Conservation (phyloP, 495 filamentous ascomycete species). For the Podospora tetraspora region DNA sequence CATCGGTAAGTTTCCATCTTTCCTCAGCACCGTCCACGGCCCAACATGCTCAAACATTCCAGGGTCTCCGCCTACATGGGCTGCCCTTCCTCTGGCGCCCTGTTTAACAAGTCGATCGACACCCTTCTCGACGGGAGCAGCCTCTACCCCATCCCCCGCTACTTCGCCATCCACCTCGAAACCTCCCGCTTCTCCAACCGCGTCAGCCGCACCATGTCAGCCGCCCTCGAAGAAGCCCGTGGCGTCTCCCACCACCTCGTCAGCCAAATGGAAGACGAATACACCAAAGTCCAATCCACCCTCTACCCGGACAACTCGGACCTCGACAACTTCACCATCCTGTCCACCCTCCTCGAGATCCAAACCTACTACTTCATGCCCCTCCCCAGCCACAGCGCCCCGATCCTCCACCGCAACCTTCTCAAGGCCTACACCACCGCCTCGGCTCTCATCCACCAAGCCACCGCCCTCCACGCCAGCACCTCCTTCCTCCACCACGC, state of each 20-base stretch:
- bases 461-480: conserved; percentile 28
- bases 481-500: conserved; percentile 35
- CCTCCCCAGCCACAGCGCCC: conserved; percentile 28
- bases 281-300: conserved; percentile 34
- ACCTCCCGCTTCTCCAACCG: conserved; percentile 39
- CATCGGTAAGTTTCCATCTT: conserved; percentile 28
- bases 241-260: conserved; percentile 39
- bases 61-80: conserved; percentile 36
- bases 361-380: conserved; percentile 45
- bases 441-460: conserved; percentile 29
- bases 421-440: conserved; percentile 40
- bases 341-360: conserved; percentile 41
- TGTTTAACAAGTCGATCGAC: conserved; percentile 42
- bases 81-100: conserved; percentile 32
- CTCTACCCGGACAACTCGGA: conserved; percentile 41
- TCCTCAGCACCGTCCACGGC: neutral
- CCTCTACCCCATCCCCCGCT: conserved; percentile 32
- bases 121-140: conserved; percentile 34
- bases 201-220: conserved; percentile 36
- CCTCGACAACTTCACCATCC: conserved; percentile 36
- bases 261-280: conserved; percentile 40
- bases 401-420: conserved; percentile 37
- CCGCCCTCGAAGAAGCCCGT: conserved; percentile 36
- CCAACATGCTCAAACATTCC: neutral
- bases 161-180: conserved; percentile 38